phyloP scores from a whole-genome alignment of 441 rosid species.

The Monsonia emarginata region DNA sequence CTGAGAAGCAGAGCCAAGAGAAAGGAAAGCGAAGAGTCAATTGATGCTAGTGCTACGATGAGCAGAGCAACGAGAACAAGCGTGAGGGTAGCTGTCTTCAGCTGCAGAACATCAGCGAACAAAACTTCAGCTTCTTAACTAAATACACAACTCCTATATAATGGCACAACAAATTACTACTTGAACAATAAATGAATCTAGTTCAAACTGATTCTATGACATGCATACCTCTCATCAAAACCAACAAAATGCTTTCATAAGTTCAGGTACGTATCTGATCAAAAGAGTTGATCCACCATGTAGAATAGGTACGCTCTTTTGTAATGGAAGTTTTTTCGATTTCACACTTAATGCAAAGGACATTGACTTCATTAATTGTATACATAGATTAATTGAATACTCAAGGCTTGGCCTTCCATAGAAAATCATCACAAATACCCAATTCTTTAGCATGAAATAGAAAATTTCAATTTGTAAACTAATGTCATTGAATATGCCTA shows the following conservation, averaged over 20 bases:
- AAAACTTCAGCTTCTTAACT: slow-evolving; percentile 3
- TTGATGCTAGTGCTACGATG: slow-evolving; percentile 60
- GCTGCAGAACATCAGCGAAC: slow-evolving; percentile 35
- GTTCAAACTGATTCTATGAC: neutral
- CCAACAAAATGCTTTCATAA: neutral
- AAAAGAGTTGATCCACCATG: neutral
- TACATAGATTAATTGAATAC: no score
- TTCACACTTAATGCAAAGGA: no score
- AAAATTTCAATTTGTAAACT: neutral
- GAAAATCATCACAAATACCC: neutral
- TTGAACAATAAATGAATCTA: no score
- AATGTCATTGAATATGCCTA: neutral
- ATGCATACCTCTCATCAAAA: neutral
- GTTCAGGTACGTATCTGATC: neutral
- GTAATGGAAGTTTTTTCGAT: no score
- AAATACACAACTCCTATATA: neutral
- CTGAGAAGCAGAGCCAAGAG: slow-evolving; percentile 45
- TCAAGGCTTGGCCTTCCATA: neutral
- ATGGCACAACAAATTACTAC: neutral
- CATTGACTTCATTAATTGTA: no score
- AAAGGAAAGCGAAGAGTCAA: slow-evolving; percentile 58
- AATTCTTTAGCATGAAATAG: neutral
- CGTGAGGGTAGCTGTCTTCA: slow-evolving; percentile 69
- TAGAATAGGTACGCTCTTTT: neutral
- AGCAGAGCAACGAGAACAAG: slow-evolving; percentile 62